Base-by-base conservation (phyloP, 495 filamentous ascomycete species). In the Pyronema domesticum region DNA sequence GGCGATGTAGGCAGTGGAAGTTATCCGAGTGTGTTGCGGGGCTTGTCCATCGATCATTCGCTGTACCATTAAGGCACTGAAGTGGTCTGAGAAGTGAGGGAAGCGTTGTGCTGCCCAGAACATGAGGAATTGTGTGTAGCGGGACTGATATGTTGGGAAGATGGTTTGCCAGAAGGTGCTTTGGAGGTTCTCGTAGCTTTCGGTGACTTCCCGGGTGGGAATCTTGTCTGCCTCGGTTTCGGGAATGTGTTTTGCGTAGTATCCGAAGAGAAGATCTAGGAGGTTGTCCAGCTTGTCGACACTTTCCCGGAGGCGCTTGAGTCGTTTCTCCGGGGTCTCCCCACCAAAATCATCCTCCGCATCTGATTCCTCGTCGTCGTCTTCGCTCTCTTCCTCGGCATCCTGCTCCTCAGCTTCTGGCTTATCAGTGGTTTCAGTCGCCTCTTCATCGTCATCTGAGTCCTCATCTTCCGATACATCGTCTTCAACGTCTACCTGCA, bases 251-350 rank as follows among this genome's bases (percentile, higher is more conserved):
- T 79, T 75, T 10, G 72, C 71, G 68, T 94, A 95, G 54, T 86
- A 78, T 48, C 77, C 78, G 69, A 99, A 96, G 0, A 99, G 76
- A 10, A 81, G 72, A 65, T 95, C 87, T 54, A 99, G 76, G 57
- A 95, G 83, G n/a, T 78, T 74, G 67, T 99, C 91, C 71, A 99
- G 80, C 66, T 94, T 99, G 60, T 80, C 78, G 45, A 95, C 80
- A 60, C 86, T 89, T 46, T 77, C 76, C 62, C 81, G 86, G 46
- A 94, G 74, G 17, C 75, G 74, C 54, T 81, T 75, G 7, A 79
- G 66, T 30, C 23, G 23, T 30, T 30, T 30, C 23, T 30, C 23
- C 5, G 23, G 23, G 23, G 23, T 2, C 23, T 30, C 23, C 23
- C 23, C 23, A 2, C 23, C 23, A 30, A 30, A 30, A 5, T 30